phyloP scores from a whole-genome alignment of 495 filamentous ascomycete genomes.

The Penicillium flavigenum region DNA sequence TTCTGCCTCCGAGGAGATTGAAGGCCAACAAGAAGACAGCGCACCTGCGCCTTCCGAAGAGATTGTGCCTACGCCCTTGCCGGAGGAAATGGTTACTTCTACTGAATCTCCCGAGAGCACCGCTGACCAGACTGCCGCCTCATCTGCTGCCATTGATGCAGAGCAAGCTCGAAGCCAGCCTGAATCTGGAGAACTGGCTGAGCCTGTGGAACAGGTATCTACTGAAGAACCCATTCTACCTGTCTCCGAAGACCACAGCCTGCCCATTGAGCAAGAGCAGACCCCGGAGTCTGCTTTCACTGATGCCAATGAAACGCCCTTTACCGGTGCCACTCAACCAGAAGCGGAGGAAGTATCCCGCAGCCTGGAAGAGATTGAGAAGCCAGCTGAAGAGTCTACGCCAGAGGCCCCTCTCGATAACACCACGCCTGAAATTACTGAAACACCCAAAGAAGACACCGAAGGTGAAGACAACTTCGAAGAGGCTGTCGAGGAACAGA shows the following conservation, averaged over 20 bases:
- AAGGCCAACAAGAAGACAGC: constrained; percentile 5
- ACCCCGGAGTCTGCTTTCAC: neutral
- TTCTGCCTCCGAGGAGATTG: neutral
- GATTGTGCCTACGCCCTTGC: neutral
- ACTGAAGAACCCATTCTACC: neutral
- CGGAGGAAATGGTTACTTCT: neutral
- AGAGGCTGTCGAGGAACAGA: constrained; percentile 25
- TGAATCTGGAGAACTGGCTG: constrained; percentile 7
- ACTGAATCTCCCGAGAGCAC: neutral
- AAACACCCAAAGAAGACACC: constrained; percentile 12
- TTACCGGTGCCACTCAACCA: neutral
- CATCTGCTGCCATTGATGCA: constrained; percentile 1
- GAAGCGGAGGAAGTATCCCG: constrained; percentile 4
- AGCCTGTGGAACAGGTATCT: constrained; percentile 4
- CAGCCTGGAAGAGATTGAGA: neutral
- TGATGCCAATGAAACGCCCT: constrained; percentile 3
- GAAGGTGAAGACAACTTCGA: constrained; percentile 29
- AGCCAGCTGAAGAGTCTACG: neutral
- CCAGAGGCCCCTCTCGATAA: neutral
- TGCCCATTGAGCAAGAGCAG: neutral
- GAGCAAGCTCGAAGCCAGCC: constrained; percentile 4
- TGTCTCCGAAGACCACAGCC: neutral
- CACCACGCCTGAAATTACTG: constrained; percentile 1
- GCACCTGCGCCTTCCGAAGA: neutral
- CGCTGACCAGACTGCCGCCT: neutral